Conservation (phyloP, 441 rosid genomes). For the Populus hybrid region DNA sequence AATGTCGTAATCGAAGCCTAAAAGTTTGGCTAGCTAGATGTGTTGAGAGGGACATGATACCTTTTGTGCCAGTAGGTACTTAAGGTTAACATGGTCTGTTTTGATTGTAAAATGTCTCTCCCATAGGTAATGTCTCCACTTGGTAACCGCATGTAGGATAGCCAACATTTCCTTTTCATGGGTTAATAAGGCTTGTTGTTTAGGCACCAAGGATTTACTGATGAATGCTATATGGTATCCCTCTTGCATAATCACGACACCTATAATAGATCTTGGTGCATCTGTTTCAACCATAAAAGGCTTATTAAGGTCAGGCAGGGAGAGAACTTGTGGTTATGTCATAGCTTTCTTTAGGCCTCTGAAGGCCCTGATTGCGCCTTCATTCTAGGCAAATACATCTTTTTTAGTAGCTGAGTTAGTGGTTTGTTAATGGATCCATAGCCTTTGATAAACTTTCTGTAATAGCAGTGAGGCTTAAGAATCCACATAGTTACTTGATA, state of each 20-base stretch:
- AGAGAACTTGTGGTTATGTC: neutral
- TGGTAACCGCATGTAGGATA: neutral
- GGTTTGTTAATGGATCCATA: neutral
- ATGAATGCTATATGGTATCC: neutral
- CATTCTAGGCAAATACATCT: neutral
- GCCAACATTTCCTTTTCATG: constrained; percentile 8
- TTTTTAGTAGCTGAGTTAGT: neutral
- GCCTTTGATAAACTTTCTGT: neutral
- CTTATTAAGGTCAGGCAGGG: neutral
- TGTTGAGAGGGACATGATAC: neutral
- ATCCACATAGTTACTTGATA: too few relatives aligned
- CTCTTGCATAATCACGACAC: neutral
- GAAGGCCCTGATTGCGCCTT: neutral
- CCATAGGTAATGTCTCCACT: constrained; percentile 6
- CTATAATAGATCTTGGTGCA: neutral
- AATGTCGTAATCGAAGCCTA: neutral
- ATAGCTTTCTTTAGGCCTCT: neutral
- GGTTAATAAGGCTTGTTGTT: neutral
- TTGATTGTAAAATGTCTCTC: neutral
- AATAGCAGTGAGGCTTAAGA: too few relatives aligned
- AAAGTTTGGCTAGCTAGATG: neutral
- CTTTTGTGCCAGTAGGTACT: neutral
- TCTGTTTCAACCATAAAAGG: neutral
- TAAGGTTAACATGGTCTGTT: constrained; percentile 1
- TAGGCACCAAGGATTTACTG: neutral